Evolutionary conservation across 2,329 filamentous ascomycete genomes (phyloP), one percentile per base, ranked within the genome.

Genomic region (Exophiala sp.): DNA sequence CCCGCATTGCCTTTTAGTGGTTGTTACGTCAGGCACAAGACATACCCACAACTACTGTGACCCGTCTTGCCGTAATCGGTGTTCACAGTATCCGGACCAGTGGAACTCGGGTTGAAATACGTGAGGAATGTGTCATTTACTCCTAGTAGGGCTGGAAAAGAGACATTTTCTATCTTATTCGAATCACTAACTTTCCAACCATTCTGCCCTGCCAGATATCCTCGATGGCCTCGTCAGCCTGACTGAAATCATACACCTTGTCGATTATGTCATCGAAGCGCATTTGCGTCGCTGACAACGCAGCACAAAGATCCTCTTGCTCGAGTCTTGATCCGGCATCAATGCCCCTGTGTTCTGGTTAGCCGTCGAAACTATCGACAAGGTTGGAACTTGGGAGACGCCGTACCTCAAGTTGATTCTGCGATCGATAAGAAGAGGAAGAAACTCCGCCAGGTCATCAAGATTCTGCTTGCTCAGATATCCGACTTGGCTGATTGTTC

Each of bases 401-500:
- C 3, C 62, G 59, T 46, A 68, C 67, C 66, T 61, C 12, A 75
- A 42, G 2, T 57, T 66, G 0, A 73, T 42, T 34, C 71, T 62
- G 39, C 71, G 62, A 50, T 73, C 72, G 46, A 75, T 74, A 2
- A 75, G 52, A 0, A 62, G 61, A 1, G 69, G 62, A 1, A 75
- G 40, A 18, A 75, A 57, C 35, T 73, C 71, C 2, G 60, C 54
- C 11, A 75, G 50, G 3, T 72, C 56, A 0, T 59, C 56, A 1
- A 65, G 57, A 4, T 70, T 60, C 14, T 68, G 63, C 7, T 67
- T 67, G 4, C 66, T 65, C 2, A 76, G 64, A 54, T 74, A 76
- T 3, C 75, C 73, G 29, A 77, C 71, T 48, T 73, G 71, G 50
- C 72, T 75, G 43, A 77, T 65, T 1, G 66, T 66, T 0, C 72